phyloP scores from a whole-genome alignment of 352 stramenopile species.

The Globisporangium spinosum region DNA sequence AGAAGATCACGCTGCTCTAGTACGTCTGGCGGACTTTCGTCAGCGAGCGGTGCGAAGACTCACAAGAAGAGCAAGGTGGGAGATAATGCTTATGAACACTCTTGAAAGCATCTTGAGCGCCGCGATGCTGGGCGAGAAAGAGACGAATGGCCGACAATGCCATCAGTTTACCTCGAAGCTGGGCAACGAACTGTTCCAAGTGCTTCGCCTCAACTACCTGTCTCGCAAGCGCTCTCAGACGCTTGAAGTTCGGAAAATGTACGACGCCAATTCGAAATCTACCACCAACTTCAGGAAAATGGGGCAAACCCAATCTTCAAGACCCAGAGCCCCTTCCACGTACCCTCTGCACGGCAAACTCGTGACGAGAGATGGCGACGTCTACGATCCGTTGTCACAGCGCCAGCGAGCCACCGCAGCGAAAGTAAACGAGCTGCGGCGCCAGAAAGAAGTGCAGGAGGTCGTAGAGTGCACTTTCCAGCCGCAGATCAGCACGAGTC shows the following conservation, averaged over 20 bases:
- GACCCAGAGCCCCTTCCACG: not conserved
- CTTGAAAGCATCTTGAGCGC: slow-evolving; percentile 25
- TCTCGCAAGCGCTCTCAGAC: slow-evolving; percentile 7
- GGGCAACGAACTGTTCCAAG: slow-evolving; percentile 1
- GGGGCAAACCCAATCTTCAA: not conserved
- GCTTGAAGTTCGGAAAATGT: slow-evolving; percentile 5
- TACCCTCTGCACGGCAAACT: slow-evolving; percentile 41
- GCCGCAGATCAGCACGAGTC: slow-evolving; percentile 23
- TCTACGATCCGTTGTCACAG: slow-evolving; percentile 30
- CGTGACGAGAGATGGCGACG: not conserved
- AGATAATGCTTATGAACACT: slow-evolving; percentile 8
- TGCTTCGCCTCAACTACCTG: slow-evolving; percentile 15
- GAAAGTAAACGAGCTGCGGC: slow-evolving; percentile 32
- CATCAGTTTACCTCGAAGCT: not conserved
- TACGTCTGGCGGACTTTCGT: slow-evolving; percentile 39
- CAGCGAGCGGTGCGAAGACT: slow-evolving; percentile 17
- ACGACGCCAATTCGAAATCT: not conserved
- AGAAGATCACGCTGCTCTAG: slow-evolving; percentile 44
- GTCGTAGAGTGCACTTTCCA: slow-evolving; percentile 56
- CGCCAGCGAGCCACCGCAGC: slow-evolving; percentile 25
- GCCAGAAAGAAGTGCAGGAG: slow-evolving; percentile 34
- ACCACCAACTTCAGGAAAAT: not conserved
- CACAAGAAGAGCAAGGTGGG: slow-evolving; percentile 8
- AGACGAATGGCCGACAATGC: not conserved
- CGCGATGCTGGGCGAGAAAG: slow-evolving; percentile 19